Evolutionary conservation across 345 rosid species (phyloP), one percentile per base, ranked within the genome.

Genomic region (Populus simonii): DNA sequence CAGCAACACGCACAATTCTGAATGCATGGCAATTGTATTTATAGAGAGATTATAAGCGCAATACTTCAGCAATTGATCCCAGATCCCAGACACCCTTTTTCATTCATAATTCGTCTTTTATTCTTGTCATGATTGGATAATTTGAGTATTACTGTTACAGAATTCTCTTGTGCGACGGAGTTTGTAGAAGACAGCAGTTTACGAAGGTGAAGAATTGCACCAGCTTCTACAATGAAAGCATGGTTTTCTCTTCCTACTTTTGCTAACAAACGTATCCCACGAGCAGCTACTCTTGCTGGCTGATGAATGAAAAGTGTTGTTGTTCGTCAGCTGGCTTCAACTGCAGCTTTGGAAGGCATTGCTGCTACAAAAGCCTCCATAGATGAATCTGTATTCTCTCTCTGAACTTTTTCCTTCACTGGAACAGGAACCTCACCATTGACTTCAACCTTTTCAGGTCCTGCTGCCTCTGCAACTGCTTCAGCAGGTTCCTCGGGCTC

Each of bases 191-290:
- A 39, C 9, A 39, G 43, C 43, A 39, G 43, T 39, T 39, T 39
- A 39, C 43, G 11, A 39, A 39, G 43, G 43, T 39, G 43, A 11
- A 11, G 43, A 11, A 39, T 39, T 1, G 99, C 97, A 3, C 99
- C 97, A 0, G 97, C 97, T 79, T 92, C 93, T 1, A 97, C 97
- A 43, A 96, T 91, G 65, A 84, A 89, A 22, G 93, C 91, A 3
- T 97, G 92, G 81, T 96, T 96, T 66, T 94, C 97, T 77, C 88
- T 94, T 29, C 97, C 97, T 0, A 94, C 92, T 83, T 96, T 96
- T 1, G 99, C 93, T 51, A 96, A 66, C 78, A 94, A 79, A 29
- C 98, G 95, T 17, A 94, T 87, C 80, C 94, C 99, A 39, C 90
- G 74, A 0, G 97, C 98, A 12, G 94, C 99, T 33, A 90, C 73